These are phyloP conservation scores for Kentomonas sorsogonicus DNA, from an alignment of 208 protist species.

Conservation along the genomic window DNA sequence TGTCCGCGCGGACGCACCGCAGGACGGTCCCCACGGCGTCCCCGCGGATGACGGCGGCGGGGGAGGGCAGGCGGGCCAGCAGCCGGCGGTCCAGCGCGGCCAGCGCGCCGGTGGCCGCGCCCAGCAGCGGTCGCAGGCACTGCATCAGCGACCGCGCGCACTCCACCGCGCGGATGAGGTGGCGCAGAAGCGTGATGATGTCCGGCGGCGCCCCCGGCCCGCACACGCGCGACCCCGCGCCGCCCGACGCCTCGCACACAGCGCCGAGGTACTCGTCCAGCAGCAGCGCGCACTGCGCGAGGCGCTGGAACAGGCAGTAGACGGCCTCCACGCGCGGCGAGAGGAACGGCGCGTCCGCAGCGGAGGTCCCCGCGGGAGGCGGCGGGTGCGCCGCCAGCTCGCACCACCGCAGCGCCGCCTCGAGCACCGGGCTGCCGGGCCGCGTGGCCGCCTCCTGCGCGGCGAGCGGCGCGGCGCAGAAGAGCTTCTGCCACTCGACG, in stretches of 20 bases:
- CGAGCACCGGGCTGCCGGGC: not conserved
- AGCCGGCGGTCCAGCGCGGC: not conserved
- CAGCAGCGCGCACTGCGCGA: slow-evolving; percentile 27
- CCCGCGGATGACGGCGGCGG: not conserved
- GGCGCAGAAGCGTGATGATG: no score
- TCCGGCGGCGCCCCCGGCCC: no score
- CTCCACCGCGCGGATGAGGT: no score
- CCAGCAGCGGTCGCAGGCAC: not conserved
- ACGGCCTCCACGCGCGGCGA: slow-evolving; percentile 15
- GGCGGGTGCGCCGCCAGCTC: not conserved
- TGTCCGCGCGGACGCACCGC: no score
- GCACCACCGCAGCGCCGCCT: not conserved
- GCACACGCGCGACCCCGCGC: no score
- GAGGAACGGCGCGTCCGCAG: not conserved
- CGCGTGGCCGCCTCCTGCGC: not conserved
- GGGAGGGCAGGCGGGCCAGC: not conserved
- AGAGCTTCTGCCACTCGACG: slow-evolving; percentile 12
- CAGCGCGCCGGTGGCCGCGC: not conserved
- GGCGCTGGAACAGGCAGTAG: slow-evolving; percentile 22
- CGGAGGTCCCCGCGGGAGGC: not conserved
- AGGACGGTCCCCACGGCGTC: not conserved
- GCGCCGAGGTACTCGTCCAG: slow-evolving; percentile 16
- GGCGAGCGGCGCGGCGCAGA: slow-evolving; percentile 13
- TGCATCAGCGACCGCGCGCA: not conserved
- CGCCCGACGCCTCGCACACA: not conserved